Percentiles rank a stretch among this genome's conserved stretches.
phyloP scores from a whole-genome alignment of 176 grass and related monocot species.

The Bolboschoenus planiculmis region DNA sequence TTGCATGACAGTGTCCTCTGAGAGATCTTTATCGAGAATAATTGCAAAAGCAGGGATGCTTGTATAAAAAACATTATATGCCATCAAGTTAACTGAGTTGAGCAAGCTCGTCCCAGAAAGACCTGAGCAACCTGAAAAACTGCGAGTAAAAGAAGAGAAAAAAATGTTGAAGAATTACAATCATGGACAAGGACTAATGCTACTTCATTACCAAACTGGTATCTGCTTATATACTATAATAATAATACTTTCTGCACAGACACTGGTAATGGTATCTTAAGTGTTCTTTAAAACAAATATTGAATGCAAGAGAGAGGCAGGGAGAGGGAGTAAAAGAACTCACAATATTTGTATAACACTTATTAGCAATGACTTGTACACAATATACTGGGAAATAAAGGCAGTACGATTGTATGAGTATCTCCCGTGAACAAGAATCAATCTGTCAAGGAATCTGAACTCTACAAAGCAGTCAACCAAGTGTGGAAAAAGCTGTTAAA shows the following conservation, averaged over 20 bases:
- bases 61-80: constrained; percentile 97
- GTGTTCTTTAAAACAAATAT: background rate
- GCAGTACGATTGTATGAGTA: constrained; percentile 90
- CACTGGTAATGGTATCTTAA: background rate
- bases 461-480: constrained; percentile 44
- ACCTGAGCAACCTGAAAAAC: constrained; percentile 71
- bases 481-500: background rate
- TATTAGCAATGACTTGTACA: constrained; percentile 89
- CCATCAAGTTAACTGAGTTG: constrained; percentile 86
- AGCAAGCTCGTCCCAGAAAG: constrained; percentile 84
- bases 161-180: background rate
- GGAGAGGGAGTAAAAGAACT: constrained; percentile 11
- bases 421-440: constrained; percentile 92
- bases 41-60: constrained; percentile 67
- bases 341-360: constrained; percentile 95
- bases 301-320: background rate
- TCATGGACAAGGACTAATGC: background rate
- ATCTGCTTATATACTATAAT: background rate
- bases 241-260: background rate
- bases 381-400: constrained; percentile 91
- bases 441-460: constrained; percentile 83
- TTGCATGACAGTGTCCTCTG: constrained; percentile 55
- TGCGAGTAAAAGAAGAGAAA: constrained; percentile 19
- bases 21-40: constrained; percentile 91
- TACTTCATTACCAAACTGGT: background rate